Conservation (phyloP, 2,329 filamentous ascomycete species). For the Diplodia scrobiculata region DNA sequence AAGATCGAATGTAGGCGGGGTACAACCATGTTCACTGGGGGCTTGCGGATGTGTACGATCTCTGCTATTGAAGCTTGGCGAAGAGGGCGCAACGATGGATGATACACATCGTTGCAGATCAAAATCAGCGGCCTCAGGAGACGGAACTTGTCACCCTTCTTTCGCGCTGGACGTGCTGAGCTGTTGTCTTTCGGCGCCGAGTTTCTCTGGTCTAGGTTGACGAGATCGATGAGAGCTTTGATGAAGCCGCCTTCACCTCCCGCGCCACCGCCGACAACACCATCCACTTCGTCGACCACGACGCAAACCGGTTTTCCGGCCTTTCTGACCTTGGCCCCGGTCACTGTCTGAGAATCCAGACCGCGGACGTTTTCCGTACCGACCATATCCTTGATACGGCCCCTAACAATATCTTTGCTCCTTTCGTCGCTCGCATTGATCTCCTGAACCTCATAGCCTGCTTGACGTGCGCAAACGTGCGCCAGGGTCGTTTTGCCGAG, state of each 20-base stretch:
- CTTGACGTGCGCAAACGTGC: slow-evolving; percentile 92
- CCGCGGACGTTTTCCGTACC: slow-evolving; percentile 91
- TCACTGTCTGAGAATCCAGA: slow-evolving; percentile 57
- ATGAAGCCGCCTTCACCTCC: slow-evolving; percentile 89
- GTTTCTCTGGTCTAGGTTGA: slow-evolving; percentile 84
- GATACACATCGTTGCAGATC: slow-evolving; percentile 97
- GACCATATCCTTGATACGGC: slow-evolving; percentile 84
- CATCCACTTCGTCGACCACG: slow-evolving; percentile 94
- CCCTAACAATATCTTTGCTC: slow-evolving; percentile 84
- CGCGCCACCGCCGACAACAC: slow-evolving; percentile 76
- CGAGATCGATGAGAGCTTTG: slow-evolving; percentile 88
- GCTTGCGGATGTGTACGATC: slow-evolving; percentile 87
- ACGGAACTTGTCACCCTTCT: slow-evolving; percentile 82
- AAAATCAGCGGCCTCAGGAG: slow-evolving; percentile 85
- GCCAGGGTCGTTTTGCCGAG: slow-evolving; percentile 94
- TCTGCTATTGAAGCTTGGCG: slow-evolving; percentile 85
- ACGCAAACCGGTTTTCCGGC: slow-evolving; percentile 86
- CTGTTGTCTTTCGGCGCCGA: slow-evolving; percentile 38
- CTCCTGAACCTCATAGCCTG: slow-evolving; percentile 93
- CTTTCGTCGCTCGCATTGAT: slow-evolving; percentile 98
- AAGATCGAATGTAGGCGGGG: slow-evolving; percentile 80
- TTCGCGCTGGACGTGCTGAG: slow-evolving; percentile 50
- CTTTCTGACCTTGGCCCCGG: slow-evolving; percentile 63
- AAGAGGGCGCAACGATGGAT: slow-evolving; percentile 80
- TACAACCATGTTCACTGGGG: slow-evolving; percentile 82